These are phyloP conservation scores for Chrysosporium keratinophilum DNA, from an alignment of 2,329 filamentous ascomycete species.

Conservation along the genomic window DNA sequence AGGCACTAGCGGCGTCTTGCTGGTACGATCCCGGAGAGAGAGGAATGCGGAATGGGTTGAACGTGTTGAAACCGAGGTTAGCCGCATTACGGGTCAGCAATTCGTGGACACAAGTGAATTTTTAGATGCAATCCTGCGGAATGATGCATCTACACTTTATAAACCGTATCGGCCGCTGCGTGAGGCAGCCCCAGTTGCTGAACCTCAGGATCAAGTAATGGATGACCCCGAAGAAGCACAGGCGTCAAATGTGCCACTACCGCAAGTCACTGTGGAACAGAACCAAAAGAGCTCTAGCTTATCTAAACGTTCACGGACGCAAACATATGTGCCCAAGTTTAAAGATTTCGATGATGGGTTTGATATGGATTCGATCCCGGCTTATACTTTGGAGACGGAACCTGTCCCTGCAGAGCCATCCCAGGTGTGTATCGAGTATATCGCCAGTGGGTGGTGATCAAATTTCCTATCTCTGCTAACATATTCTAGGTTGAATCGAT, in stretches of 20 bases:
- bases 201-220: constrained; percentile 1
- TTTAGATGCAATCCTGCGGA: constrained; percentile 74
- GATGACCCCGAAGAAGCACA: neutral
- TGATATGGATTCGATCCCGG: constrained; percentile 35
- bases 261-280: constrained; percentile 9
- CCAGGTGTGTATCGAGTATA: constrained; percentile 9
- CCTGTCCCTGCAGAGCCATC: constrained; percentile 15
- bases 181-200: neutral
- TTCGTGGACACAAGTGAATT: constrained; percentile 86
- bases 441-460: neutral
- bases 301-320: constrained; percentile 21
- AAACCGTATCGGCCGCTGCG: constrained; percentile 44
- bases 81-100: constrained; percentile 63
- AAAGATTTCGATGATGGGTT: constrained; percentile 61
- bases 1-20: constrained; percentile 58
- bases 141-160: constrained; percentile 62
- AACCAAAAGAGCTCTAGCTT: constrained; percentile 16
- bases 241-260: neutral
- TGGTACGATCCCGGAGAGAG: constrained; percentile 61
- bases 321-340: constrained; percentile 44
- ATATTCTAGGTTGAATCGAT: constrained; percentile 13
- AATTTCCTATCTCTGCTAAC: constrained; percentile 4
- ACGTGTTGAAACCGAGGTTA: constrained; percentile 58
- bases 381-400: constrained; percentile 25
- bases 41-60: constrained; percentile 56